Evolutionary conservation across 2,329 filamentous ascomycete species (phyloP), one percentile per base, ranked within the genome.

Genomic region (Geosmithia morbida): DNA sequence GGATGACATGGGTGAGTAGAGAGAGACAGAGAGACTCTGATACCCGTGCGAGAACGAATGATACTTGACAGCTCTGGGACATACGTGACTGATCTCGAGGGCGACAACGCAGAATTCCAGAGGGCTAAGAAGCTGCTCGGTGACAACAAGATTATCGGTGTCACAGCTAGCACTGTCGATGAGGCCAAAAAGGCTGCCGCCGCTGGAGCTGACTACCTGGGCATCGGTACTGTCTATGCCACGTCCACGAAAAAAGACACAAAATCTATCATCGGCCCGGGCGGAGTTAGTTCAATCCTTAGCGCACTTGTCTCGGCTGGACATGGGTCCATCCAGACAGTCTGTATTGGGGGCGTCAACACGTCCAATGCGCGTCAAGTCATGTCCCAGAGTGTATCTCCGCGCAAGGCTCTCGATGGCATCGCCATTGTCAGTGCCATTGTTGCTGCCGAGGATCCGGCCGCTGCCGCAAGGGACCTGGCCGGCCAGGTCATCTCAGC

Each of bases 271-370:
- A 66, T 81, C 44, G 70, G 80, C 7, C 72, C 71, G 22, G 71
- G 70, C 0, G 77, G 78, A 22, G 63, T 81, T 29, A 61, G 62
- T 5, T 69, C 75, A 52, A 65, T 78, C 48, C 64, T 81, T 20
- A 66, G 72, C 1, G 46, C 72, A 40, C 77, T 95, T 45, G 69
- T 66, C 20, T 60, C 66, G 1, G 67, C 62, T 7, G 67, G 68
- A 50, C 57, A 65, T 55, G 56, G 61, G 48, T 49, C 64, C 53
- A 64, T 80, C 2, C 75, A 73, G 39, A 77, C 85, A 6, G 89
- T 96, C 44, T 87, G 85, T 59, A 97, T 97, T 56, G 90, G 90
- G 49, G 89, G 89, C 48, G 79, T 97, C 64, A 90, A 92, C 61
- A 71, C 75, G 17, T 70, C 72, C 50, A 97, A 94, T 59, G 67